phyloP scores from a whole-genome alignment of 352 stramenopile genomes.

The Hyaloperonospora arabidopsidis region DNA sequence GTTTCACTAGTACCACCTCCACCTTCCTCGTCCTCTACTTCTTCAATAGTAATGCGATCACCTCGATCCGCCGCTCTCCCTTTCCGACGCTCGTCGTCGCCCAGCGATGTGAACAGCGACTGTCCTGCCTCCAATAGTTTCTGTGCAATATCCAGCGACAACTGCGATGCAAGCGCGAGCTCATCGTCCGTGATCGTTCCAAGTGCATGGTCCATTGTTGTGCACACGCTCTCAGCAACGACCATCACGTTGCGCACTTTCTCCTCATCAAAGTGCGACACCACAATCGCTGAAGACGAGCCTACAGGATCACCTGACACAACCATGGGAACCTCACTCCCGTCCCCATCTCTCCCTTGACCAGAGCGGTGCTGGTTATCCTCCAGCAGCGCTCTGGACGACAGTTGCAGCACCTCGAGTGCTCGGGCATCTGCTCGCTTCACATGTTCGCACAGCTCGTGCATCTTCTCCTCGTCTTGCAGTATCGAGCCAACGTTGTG shows the following conservation, averaged over 20 bases:
- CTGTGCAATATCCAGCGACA: constrained; percentile 69
- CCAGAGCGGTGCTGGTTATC: constrained; percentile 1
- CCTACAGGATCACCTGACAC: neutral
- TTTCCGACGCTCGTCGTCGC: constrained; percentile 50
- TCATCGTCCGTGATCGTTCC: constrained; percentile 71
- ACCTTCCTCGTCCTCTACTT: constrained; percentile 30
- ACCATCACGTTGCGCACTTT: constrained; percentile 67
- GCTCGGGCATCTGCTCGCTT: constrained; percentile 39
- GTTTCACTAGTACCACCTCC: constrained; percentile 8
- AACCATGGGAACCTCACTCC: constrained; percentile 8
- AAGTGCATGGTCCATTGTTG: constrained; percentile 61
- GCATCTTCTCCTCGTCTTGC: constrained; percentile 55
- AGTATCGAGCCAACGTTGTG: constrained; percentile 51
- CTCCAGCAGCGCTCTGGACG: constrained; percentile 16
- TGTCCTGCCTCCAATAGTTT: constrained; percentile 63
- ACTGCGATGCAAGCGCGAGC: constrained; percentile 50
- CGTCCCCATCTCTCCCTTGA: neutral
- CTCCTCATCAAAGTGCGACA: constrained; percentile 42
- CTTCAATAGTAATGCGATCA: constrained; percentile 67
- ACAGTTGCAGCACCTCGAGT: constrained; percentile 35
- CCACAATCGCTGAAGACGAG: constrained; percentile 14
- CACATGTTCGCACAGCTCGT: constrained; percentile 46
- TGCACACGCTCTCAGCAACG: constrained; percentile 69
- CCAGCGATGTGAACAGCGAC: constrained; percentile 60
- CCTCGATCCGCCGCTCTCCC: constrained; percentile 26